Base-by-base conservation (phyloP, 495 filamentous ascomycete species). In the Pyronema omphalodes region DNA sequence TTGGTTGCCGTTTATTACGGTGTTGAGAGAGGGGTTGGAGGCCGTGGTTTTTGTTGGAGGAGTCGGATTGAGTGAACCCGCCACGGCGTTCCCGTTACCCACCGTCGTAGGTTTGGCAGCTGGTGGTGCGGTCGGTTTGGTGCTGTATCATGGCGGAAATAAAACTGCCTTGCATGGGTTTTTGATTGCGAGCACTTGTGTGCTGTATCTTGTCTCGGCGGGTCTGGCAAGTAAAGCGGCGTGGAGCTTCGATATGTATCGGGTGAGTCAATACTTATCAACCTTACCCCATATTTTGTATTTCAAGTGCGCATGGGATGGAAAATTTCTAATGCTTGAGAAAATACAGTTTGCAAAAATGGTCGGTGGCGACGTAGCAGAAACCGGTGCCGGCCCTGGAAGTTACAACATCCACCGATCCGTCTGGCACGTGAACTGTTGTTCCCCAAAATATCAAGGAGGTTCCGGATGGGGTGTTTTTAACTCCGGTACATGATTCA, bases 371-470 rank as follows among this genome's bases (percentile, higher is more conserved):
- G 88, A 94, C 66, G 78, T 77, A 2, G 71, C 76, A 0, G 88
- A 93, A 64, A 70, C 75, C 1, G 88, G 88, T 2, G 65, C 75
- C 8, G 88, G 88, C 0, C 74, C 88, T 0, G 88, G 88, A 3
- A 91, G 85, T 0, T 95, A 95, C 68, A 80, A 94, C 64, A 89
- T 94, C 58, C 71, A 73, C 29, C 69, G 79, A 58, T 88, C 78
- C 46, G 86, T 94, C 3, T 94, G 88, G 88, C 88, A 95, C 62
- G 78, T 93, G 48, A 93, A 94, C 61, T 93, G 84, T 71, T 93
- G 86, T 66, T 88, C 75, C 52, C 79, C 87, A 0, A 67, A 71
- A 17, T 46, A 82, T 12, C 78, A 79, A 51, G 84, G 83, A 35
- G 86, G 84, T 14, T 78, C 77, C 44, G 86, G 86, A 19, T 95